Percentiles rank a stretch among this genome's conserved stretches.
Conservation (phyloP, 208 protist species). For the Leishmania major region DNA sequence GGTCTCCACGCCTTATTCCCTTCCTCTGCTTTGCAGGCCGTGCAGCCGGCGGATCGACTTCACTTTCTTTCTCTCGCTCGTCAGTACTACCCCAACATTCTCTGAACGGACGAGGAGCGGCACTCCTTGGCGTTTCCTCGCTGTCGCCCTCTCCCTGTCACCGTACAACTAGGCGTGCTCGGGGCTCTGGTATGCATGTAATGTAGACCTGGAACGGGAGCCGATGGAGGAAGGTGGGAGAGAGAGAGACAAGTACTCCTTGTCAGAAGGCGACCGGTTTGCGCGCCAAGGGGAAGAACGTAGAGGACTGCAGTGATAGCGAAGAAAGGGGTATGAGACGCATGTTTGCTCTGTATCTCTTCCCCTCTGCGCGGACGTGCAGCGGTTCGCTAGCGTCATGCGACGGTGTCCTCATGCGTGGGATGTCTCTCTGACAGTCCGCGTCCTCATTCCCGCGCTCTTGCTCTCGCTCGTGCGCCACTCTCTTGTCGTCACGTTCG, state of each 20-base stretch:
- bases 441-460: neutral
- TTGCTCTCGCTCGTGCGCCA: neutral
- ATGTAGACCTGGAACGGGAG: neutral
- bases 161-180: neutral
- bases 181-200: neutral
- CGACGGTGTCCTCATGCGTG: neutral
- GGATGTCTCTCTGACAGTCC: neutral
- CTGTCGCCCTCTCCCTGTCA: neutral
- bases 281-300: neutral
- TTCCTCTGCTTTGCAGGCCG: constrained; percentile 20
- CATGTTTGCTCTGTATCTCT: neutral
- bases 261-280: neutral
- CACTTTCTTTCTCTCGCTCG: constrained; percentile 41
- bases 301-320: neutral
- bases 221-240: neutral
- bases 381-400: neutral
- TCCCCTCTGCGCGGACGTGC: neutral
- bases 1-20: constrained; percentile 48
- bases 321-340: neutral
- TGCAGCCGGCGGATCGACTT: constrained; percentile 14
- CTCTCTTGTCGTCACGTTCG: neutral
- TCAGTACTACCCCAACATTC: constrained; percentile 34
- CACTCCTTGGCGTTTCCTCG: neutral
- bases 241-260: too few species aligned
- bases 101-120: neutral